Conservation (phyloP, 163 green algal species). For the Prototheca cutis region DNA sequence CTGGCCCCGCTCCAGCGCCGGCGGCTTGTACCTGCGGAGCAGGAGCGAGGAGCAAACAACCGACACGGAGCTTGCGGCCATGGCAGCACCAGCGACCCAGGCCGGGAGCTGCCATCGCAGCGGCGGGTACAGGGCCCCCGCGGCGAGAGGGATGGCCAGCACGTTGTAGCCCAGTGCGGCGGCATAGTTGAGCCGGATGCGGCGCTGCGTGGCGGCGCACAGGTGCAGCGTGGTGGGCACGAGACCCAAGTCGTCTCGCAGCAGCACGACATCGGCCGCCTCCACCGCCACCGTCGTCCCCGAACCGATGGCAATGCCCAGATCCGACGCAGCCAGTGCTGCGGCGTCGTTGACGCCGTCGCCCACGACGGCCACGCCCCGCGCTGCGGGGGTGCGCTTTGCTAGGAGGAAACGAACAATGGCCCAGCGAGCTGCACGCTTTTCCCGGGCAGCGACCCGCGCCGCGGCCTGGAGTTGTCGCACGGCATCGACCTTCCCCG, state of each 20-base stretch:
- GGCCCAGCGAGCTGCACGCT: neutral
- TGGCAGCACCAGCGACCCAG: conserved; percentile 19
- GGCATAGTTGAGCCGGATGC: conserved; percentile 76
- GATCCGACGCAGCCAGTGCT: conserved; percentile 78
- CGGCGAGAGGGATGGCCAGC: conserved; percentile 64
- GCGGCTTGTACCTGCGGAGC: conserved; percentile 41
- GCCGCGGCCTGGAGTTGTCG: conserved; percentile 24
- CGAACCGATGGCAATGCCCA: conserved; percentile 85
- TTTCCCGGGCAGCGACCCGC: neutral
- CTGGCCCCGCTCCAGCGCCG: neutral
- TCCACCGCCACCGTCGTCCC: conserved; percentile 80
- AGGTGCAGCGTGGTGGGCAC: conserved; percentile 78
- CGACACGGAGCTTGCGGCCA: conserved; percentile 45
- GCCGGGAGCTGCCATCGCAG: conserved; percentile 62
- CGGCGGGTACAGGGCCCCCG: conserved; percentile 36
- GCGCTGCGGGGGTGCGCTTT: neutral
- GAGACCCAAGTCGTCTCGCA: conserved; percentile 53
- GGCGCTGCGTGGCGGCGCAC: conserved; percentile 54
- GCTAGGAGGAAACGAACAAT: neutral
- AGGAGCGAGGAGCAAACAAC: conserved; percentile 81
- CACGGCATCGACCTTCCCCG: conserved; percentile 25
- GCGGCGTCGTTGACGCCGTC: conserved; percentile 95
- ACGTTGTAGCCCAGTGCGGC: conserved; percentile 79
- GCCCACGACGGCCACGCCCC: conserved; percentile 80
- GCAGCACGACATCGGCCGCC: conserved; percentile 81